Base-by-base conservation (phyloP, 352 stramenopile genomes). In the Globisporangium canariense region DNA sequence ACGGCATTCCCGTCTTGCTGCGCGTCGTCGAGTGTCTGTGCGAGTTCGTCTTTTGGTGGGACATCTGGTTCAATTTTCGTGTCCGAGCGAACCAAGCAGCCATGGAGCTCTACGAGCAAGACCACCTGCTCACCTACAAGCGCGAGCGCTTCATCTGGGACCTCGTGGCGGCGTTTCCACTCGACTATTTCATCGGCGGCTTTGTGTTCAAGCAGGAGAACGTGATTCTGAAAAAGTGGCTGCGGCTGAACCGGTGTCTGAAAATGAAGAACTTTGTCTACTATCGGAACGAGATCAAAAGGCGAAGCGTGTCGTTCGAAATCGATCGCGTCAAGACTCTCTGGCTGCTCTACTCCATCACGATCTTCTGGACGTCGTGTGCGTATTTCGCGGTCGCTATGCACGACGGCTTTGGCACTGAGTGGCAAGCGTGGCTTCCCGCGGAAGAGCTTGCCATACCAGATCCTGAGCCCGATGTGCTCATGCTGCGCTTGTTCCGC, bases 281-380 rank as follows among this genome's bases (percentile, higher is more conserved):
- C 62, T 89, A 87, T 40, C 74, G 77, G 0, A 86, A 75, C n/a
- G 78, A 90, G 58, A 79, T 88, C 53, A 86, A 79, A n/a, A 72
- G 78, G 0, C 68, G 74, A 1, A 88, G 78, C 34, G 78, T 90
- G 8, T 70, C 75, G 8, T 87, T 86, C 53, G 81, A 90, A 41
- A 40, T 81, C 2, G 87, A 88, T 51, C 73, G 68, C 2, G 70
- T 80, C n/a, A 68, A 80, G 53, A 86, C 78, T 18, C 62, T 86
- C 16, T 83, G 76, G 76, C 47, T 87, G 41, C 60, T 88, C 4
- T 90, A 88, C 49, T 40, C 81, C 13, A 53, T 88, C 13, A 75
- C 69, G 14, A 88, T 90, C 60, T 90, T 82, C 59, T 90, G 78
- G 78, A 83, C 70, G 0, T 86, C 78, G 3, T 90, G 81, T 47